Evolutionary conservation across 306 rosid species (phyloP).

Genomic region (Spatholobus suberectus): DNA sequence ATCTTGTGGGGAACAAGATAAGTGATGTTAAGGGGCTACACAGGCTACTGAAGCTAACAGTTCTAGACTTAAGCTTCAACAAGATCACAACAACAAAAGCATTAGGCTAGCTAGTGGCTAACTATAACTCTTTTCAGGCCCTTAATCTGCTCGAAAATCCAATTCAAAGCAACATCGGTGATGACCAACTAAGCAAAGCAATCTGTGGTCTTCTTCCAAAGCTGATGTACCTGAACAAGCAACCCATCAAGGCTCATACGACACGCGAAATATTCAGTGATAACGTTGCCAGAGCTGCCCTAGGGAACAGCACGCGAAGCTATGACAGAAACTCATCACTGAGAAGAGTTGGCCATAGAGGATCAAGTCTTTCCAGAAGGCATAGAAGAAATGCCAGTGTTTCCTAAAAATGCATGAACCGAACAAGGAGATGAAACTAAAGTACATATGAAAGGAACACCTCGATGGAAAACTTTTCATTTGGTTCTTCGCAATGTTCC

Average conservation of each 20-base stretch:
- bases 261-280: constrained; percentile 56
- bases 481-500: constrained; percentile 31
- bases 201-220: constrained; percentile 72
- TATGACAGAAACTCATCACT: constrained; percentile 49
- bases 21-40: constrained; percentile 85
- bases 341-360: constrained; percentile 55
- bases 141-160: constrained; percentile 83
- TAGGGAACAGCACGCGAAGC: constrained; percentile 58
- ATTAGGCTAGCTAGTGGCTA: constrained; percentile 86
- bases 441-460: constrained; percentile 8
- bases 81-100: constrained; percentile 73
- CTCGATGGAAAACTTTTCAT: constrained; percentile 16
- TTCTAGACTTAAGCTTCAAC: constrained; percentile 91
- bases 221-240: constrained; percentile 75
- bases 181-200: constrained; percentile 71
- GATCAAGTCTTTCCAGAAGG: constrained; percentile 38
- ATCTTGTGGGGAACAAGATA: constrained; percentile 82
- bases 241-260: constrained; percentile 64
- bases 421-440: constrained; percentile 46
- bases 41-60: constrained; percentile 81
- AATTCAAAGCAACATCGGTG: constrained; percentile 69
- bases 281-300: constrained; percentile 76
- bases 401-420: constrained; percentile 49
- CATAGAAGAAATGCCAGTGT: constrained; percentile 52
- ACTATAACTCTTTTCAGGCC: constrained; percentile 80